Base-by-base conservation (phyloP, 192 early-diverging fungal genomes). In the Backusella circina region DNA sequence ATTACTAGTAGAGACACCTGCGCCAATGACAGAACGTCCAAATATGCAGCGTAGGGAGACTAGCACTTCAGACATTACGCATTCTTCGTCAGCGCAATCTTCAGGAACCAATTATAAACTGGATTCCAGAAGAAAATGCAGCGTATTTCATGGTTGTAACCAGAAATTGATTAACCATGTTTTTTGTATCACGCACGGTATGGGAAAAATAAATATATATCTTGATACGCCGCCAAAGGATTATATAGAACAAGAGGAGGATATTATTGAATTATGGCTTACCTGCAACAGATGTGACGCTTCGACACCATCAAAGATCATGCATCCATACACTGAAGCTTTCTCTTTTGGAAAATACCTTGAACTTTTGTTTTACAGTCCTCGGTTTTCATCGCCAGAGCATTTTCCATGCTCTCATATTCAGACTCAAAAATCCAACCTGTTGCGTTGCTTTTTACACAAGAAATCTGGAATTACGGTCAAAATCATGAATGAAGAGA, bases 281-380 rank as follows among this genome's bases (percentile, higher is more conserved):
- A 74, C 84, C 50, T 98, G 97, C 80, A 88, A 84, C 64, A 76
- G 86, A n/a, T 97, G 96, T 83, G 68, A 83, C 13, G 75, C 83
- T 18, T 76, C 75, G 16, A 93, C 94, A 1, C 89, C 90, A 3
- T 80, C 88, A 6, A 83, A 89, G 9, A 82, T 81, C 10, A 87
- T 98, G 84, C 92, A 94, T 4, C 84, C 85, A 36, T 91, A 90
- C 21, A 87, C 94, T 1, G 90, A 90, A 85, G 83, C 88, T 26
- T 96, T 93, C 75, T 98, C 97, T 2, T 97, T 97, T 86, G 95
- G 93, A 30, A 98, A 98, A 82, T 98, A 95, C 75, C 82, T 98
- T 15, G 97, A 98, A 75, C 79, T 95, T 1, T 78, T 93, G 0
- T 92, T 96, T 50, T 97, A 98, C 79, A 88, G 87, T 75, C 75